phyloP scores from a whole-genome alignment of 257 asterid species.

The Lithospermum erythrorhizon region DNA sequence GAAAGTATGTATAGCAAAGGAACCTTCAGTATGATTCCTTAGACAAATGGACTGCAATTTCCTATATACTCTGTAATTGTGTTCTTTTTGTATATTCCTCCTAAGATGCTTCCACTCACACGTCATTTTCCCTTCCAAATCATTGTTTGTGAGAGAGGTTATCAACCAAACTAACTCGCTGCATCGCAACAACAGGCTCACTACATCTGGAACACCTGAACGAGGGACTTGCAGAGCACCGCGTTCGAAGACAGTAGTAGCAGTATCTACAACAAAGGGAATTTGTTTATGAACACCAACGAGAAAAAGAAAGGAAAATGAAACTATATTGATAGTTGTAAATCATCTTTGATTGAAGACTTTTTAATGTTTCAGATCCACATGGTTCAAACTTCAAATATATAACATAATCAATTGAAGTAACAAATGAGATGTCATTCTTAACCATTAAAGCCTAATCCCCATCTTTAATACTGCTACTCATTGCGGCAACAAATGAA shows the following conservation, averaged over 20 bases:
- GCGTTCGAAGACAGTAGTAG: conserved; percentile 76
- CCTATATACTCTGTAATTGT: background rate
- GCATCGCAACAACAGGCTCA: conserved; percentile 87
- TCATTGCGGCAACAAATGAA: no score
- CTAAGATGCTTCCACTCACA: background rate
- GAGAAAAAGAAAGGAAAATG: no score
- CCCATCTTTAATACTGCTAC: no score
- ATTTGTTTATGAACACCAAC: no score
- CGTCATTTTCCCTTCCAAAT: background rate
- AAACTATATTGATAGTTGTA: no score
- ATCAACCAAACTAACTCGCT: conserved; percentile 36
- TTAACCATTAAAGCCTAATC: no score
- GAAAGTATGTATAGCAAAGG: no score
- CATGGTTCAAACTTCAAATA: no score
- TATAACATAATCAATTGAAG: no score
- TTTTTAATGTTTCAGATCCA: no score
- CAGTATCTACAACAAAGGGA: conserved; percentile 54
- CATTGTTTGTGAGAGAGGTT: conserved; percentile 24
- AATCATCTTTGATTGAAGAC: no score
- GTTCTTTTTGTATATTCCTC: background rate
- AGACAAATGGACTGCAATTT: background rate
- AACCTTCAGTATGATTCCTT: background rate
- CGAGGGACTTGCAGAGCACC: conserved; percentile 67
- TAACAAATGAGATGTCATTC: no score
- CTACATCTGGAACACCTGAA: conserved; percentile 76